Evolutionary conservation across 148 eudicot species (phyloP), one percentile per base, ranked within the genome.

Genomic region (Rhododendron henanense): DNA sequence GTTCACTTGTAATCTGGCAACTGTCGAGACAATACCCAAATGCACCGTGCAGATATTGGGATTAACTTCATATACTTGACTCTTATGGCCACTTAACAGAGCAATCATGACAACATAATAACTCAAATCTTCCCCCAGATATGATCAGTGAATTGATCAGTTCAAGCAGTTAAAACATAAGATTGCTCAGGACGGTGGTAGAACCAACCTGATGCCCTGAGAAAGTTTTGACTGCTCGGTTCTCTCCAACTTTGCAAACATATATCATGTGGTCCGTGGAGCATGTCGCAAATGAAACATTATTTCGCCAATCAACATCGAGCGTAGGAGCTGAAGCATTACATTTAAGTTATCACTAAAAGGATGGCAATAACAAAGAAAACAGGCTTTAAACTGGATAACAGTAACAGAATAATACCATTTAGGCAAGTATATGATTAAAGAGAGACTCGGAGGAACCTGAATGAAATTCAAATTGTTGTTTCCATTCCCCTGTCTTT

Each of bases 301-400:
- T 93, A 87, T 91, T 90, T 79, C 94, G 88, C 98, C 98, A 95
- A 88, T 95, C 98, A 89, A 92, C 94, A 87, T 94, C 96, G 76
- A 95, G 91, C 0, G 90, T 88, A 77, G 95, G 93, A 88, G 92
- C 98, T 95, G 90, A 35, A 74, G 75, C 8, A 51, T 19, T 4
- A 53, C 83, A 87, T 61, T 9, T 9, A 73, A 33, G 25, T 45
- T 7, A 67, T 83, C 13, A 31, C 19, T 28, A 23, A 25, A 74
- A 35, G 23, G 65, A 73, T 25, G 81, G 35, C 3, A 5, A 31
- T 48, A 73, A 3, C 28, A 50, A 71, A 10, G 19, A 84, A 84
- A 75, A 9, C 6, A 21, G 33, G 65, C n/a, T 21, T 31, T 53
- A 51, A 25, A 50, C 65, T 50, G 14, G 53, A 35, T 5, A 84